phyloP scores from a whole-genome alignment of 768 basidiomycete species.

The Leccinum arenicola region DNA sequence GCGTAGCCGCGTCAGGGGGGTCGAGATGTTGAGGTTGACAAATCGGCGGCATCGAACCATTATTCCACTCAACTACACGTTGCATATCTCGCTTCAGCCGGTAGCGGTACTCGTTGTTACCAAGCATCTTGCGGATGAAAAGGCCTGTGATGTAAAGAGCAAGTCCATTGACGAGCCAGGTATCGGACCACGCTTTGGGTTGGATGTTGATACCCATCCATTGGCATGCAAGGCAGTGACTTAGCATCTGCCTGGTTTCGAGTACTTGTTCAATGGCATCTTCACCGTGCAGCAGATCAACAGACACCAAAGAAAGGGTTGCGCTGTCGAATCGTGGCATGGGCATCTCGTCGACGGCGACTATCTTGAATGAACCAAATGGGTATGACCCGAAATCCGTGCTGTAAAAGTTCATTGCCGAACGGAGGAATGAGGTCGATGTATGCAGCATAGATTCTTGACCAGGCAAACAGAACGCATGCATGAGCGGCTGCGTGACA shows the following conservation, averaged over 20 bases:
- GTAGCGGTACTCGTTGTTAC: constrained; percentile 97
- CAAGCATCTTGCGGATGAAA: constrained; percentile 82
- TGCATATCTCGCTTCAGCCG: constrained; percentile 96
- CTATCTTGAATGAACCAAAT: constrained; percentile 90
- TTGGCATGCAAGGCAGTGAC: constrained; percentile 89
- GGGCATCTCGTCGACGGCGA: constrained; percentile 89
- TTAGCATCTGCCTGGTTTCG: constrained; percentile 82
- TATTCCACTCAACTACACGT: constrained; percentile 83
- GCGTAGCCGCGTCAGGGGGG: constrained; percentile 74
- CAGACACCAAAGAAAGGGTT: constrained; percentile 73
- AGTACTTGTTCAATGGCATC: constrained; percentile 91
- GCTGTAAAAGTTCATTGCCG: constrained; percentile 90
- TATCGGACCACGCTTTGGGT: constrained; percentile 88
- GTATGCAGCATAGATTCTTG: constrained; percentile 68
- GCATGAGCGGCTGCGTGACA: constrained; percentile 70
- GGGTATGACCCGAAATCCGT: constrained; percentile 95
- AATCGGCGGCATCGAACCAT: constrained; percentile 86
- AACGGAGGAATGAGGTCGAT: constrained; percentile 74
- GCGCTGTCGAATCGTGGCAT: constrained; percentile 82
- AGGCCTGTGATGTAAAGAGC: constrained; percentile 87
- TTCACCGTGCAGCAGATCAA: constrained; percentile 82
- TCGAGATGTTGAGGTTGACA: constrained; percentile 85
- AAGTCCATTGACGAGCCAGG: constrained; percentile 95
- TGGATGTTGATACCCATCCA: constrained; percentile 98
- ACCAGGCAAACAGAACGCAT: constrained; percentile 92